Conservation (phyloP, 2,329 filamentous ascomycete genomes). For the Fonsecaea multimorphosa region DNA sequence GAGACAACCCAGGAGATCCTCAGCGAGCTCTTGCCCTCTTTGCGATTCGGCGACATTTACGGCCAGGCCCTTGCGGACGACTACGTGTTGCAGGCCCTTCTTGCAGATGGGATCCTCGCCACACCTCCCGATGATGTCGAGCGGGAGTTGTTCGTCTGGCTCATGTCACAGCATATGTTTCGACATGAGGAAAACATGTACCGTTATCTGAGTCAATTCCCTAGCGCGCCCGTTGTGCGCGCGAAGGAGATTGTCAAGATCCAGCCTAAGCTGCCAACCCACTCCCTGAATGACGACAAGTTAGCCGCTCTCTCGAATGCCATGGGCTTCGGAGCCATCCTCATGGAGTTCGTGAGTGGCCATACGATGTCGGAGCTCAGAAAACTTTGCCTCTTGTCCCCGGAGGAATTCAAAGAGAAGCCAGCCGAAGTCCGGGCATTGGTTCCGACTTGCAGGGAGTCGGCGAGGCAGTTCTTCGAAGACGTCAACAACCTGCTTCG, state of each 20-base stretch:
- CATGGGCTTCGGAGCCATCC: constrained; percentile 4
- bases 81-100: background rate
- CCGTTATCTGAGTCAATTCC: background rate
- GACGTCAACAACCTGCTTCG: background rate
- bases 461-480: background rate
- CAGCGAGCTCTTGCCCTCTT: background rate
- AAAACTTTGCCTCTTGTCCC: background rate
- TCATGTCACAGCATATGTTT: background rate
- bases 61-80: background rate
- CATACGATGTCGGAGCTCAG: background rate
- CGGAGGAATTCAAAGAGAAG: constrained; percentile 1
- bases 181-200: background rate
- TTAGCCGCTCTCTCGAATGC: background rate
- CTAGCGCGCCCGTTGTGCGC: background rate
- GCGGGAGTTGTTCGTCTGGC: background rate
- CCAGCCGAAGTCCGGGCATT: background rate
- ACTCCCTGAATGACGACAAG: background rate
- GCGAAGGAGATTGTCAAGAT: background rate
- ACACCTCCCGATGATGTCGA: background rate
- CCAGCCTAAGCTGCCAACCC: background rate
- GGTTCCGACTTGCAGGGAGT: background rate
- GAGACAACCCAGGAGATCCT: background rate
- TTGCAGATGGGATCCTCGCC: background rate
- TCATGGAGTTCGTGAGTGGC: background rate
- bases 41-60: background rate